Conservation (phyloP, 176 grass and related monocot species). For the Hyparrhenia diplandra region DNA sequence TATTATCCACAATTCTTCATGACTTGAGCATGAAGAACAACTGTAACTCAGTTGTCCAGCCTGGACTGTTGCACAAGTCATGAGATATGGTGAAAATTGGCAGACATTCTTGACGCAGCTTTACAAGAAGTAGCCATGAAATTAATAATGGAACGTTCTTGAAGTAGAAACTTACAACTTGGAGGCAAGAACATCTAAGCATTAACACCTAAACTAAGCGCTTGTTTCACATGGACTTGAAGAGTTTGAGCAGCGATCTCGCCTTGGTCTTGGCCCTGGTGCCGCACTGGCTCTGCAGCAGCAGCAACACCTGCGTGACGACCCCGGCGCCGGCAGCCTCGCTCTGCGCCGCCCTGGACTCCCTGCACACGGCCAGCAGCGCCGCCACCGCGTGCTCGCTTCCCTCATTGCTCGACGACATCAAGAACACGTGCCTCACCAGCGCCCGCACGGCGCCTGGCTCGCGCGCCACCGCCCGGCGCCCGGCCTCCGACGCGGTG, state of each 20-base stretch:
- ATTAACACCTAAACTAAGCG: too few species aligned
- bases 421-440: slow-evolving; percentile 70
- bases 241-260: slow-evolving; percentile 68
- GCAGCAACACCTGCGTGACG: slow-evolving; percentile 65
- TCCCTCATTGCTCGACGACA: slow-evolving; percentile 61
- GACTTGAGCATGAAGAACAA: neutral
- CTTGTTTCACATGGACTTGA: slow-evolving; percentile 58
- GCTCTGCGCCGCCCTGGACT: slow-evolving; percentile 28
- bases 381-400: slow-evolving; percentile 77
- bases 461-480: slow-evolving; percentile 26
- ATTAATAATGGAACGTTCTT: slow-evolving; percentile 17
- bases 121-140: neutral
- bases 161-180: slow-evolving; percentile 32
- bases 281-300: slow-evolving; percentile 90
- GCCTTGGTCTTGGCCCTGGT: slow-evolving; percentile 58
- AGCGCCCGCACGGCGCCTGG: slow-evolving; percentile 43
- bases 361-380: slow-evolving; percentile 57
- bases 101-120: neutral
- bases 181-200: slow-evolving; percentile 32
- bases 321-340: slow-evolving; percentile 55
- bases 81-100: neutral
- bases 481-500: slow-evolving; percentile 40
- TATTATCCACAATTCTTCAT: too few species aligned
- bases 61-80: too few species aligned
- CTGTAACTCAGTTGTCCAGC: neutral